Evolutionary conservation across 345 rosid species (phyloP), one percentile per base, ranked within the genome.

Genomic region (Pugionium dolabratum): DNA sequence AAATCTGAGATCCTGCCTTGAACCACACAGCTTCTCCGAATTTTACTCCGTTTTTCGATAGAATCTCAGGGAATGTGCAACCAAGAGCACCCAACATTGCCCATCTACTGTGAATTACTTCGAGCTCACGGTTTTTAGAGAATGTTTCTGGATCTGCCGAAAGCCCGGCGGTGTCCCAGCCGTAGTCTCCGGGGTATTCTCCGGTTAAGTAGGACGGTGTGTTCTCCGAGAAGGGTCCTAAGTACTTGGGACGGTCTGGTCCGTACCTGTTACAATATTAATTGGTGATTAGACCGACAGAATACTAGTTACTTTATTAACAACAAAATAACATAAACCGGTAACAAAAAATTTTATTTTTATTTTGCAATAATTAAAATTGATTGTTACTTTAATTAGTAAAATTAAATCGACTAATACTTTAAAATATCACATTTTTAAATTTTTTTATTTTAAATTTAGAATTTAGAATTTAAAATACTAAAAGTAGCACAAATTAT

Each of bases 151-250:
- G 98, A 62, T 93, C 98, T 26, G 97, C 97, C 0, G 98, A 93
- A 46, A 90, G 73, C 4, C 98, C 97, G 9, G 97, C 97, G n/a
- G 96, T 87, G 81, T 93, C 98, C 98, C 98, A 90, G 40, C 98
- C 96, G 8, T 92, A 92, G 80, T 91, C 98, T 44, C 96, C 95
- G 0, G 96, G 90, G 80, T 86, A 89, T 56, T 91, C 98, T n/a
- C 98, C 95, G 0, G 92, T 92, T 66, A 92, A 76, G 88, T 89
- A 89, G 0, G 96, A 87, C 11, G 96, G 96, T 25, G 86, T 92
- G 79, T 89, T 95, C 85, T 92, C 95, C 0, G 96, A 90, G 87
- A 87, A 93, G 59, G 98, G 97, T 7, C 98, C 98, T 80, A 89
- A 79, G 82, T 79, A 93, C 79, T 93, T 93, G 2, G 97, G 98